Evolutionary conservation across 225 moss, liverwort and hornwort species (phyloP), one percentile per base, ranked within the genome.

Genomic region (Ulota crispa): DNA sequence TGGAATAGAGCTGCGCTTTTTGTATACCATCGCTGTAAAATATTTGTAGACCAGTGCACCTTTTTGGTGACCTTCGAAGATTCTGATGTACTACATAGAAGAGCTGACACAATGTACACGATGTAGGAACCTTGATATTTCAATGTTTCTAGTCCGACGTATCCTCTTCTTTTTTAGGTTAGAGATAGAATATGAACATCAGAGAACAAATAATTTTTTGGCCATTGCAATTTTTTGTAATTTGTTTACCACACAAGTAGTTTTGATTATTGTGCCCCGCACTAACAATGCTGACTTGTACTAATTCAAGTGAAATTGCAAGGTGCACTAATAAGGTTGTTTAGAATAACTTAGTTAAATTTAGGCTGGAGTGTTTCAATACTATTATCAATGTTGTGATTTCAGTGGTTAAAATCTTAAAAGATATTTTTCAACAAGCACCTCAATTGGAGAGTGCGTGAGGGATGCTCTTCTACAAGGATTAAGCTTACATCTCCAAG

Each of bases 1-100:
- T 73, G 26, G 24, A 69, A 67, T 67, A 73, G 61, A 77, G 72
- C 28, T 71, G 15, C 39, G 56, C 30, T 59, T 81, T 78, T 76
- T 78, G 66, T 79, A 76, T 53, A 66, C 65, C 76, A 67, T 82
- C 41, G 32, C 60, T 83, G 80, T 87, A 80, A 77, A 68, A 37
- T 83, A 80, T 70, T 31, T 16, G 34, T 65, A 84, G 78, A 84
- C 42, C 59, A 75, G 42, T 61, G 61, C 52, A 76, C 70, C 39
- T 45, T 18, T 18, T 50, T 78, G 73, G 24, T 57, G 41, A 50
- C 23, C 74, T 73, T 79, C 54, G 34, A 37, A 68, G 77, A 63
- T 63, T 43, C 54, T 63, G 52, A 70, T 56, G 75, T 41, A 65
- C 74, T 73, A 78, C 63, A 56, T 82, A 78, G 78, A 65, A 50